phyloP scores from a whole-genome alignment of 2,329 filamentous ascomycete species.

The Diplodia intermedia region DNA sequence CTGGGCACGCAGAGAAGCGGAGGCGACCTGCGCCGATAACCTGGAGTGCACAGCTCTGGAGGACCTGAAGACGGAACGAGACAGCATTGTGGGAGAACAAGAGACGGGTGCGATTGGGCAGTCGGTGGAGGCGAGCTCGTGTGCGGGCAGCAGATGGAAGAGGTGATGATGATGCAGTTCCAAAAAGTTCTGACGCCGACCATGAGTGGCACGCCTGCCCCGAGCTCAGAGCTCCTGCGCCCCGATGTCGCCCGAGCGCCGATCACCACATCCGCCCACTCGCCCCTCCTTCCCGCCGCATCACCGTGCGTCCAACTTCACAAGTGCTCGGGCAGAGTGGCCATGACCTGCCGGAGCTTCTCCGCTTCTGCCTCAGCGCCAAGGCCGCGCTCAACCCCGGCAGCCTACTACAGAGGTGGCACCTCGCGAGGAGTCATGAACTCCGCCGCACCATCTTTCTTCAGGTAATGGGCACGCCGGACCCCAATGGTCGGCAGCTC shows the following conservation, averaged over 20 bases:
- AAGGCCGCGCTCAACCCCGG: conserved; percentile 41
- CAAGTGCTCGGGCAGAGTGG: background rate
- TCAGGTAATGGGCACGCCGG: conserved; percentile 68
- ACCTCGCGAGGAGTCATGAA: conserved; percentile 71
- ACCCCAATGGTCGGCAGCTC: conserved; percentile 72
- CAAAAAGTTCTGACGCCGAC: conserved; percentile 24
- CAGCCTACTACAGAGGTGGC: conserved; percentile 70
- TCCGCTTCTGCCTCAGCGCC: background rate
- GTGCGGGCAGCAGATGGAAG: background rate
- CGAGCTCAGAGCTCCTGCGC: conserved; percentile 5
- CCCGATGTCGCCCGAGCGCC: conserved; percentile 28
- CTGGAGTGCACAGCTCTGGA: conserved; percentile 44
- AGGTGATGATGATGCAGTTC: conserved; percentile 22
- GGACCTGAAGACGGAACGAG: conserved; percentile 59
- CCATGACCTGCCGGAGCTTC: background rate
- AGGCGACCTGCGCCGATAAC: conserved; percentile 47
- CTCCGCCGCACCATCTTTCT: conserved; percentile 64
- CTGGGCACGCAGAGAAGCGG: conserved; percentile 46
- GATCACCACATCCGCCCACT: conserved; percentile 1
- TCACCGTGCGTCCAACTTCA: background rate
- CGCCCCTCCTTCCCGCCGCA: background rate
- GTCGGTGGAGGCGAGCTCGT: background rate
- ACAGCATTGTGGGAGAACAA: conserved; percentile 52
- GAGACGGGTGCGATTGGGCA: conserved; percentile 1
- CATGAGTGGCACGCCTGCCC: conserved; percentile 7